A percentile compares a stretch with the other conserved stretches of the same genome.
Conservation (phyloP, 768 basidiomycete species). For the Collybiopsis confluens region DNA sequence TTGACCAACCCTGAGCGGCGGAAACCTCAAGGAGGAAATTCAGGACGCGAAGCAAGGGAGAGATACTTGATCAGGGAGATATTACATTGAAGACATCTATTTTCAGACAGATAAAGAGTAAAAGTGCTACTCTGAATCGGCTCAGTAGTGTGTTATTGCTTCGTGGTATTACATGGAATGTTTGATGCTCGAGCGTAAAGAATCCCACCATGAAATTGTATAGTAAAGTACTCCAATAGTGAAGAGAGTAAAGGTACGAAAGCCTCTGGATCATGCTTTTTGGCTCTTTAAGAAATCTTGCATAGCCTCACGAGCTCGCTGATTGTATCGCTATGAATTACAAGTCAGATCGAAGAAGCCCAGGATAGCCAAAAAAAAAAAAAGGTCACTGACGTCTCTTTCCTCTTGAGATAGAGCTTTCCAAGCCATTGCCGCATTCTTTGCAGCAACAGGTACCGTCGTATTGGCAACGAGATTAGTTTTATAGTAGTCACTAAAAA, state of each 20-base stretch:
- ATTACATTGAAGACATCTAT: no score
- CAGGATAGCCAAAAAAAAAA: background rate
- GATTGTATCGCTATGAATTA: background rate
- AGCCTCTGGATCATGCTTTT: no score
- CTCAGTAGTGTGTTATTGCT: no score
- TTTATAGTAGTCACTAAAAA: conserved; percentile 15
- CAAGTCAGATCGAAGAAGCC: background rate
- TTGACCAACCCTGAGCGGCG: conserved; percentile 18
- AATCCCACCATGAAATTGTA: no score
- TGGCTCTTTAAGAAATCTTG: no score
- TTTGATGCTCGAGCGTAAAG: no score
- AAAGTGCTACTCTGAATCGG: no score
- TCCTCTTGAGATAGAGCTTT: conserved; percentile 24
- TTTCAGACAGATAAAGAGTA: no score
- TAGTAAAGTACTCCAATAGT: no score
- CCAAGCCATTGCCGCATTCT: conserved; percentile 24
- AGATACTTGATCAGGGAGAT: conserved; percentile 2
- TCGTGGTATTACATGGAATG: no score
- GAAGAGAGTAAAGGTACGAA: no score
- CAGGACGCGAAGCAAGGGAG: conserved; percentile 15
- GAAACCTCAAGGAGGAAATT: conserved; percentile 15
- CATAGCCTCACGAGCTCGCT: background rate
- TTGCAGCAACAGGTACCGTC: conserved; percentile 5
- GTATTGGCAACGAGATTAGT: conserved; percentile 14
- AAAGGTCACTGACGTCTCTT: conserved; percentile 20